Percentiles rank a stretch among this genome's conserved stretches.
phyloP scores from a whole-genome alignment of 768 basidiomycete species.

The Termitomyces sp. region DNA sequence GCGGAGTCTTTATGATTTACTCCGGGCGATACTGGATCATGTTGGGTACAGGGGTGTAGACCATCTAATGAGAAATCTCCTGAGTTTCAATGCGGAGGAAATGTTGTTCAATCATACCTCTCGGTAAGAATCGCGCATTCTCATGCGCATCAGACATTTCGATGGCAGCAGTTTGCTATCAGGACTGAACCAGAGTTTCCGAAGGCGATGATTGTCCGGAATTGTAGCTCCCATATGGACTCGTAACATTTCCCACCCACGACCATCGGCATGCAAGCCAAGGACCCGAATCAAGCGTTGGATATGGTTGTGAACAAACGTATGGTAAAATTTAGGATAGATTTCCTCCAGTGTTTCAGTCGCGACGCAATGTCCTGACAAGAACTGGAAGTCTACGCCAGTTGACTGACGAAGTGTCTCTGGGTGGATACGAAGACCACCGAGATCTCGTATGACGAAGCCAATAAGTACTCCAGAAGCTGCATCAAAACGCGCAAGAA shows the following conservation, averaged over 20 bases:
- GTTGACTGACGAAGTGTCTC: constrained; percentile 44
- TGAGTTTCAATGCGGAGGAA: neutral
- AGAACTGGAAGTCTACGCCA: constrained; percentile 47
- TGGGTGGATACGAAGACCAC: constrained; percentile 54
- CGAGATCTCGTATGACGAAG: constrained; percentile 55
- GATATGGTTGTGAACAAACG: constrained; percentile 56
- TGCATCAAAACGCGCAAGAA: constrained; percentile 43
- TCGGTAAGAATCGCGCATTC: constrained; percentile 51
- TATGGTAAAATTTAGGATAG: constrained; percentile 58
- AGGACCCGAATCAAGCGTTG: constrained; percentile 54
- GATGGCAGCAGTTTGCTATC: constrained; percentile 39
- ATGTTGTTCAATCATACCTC: constrained; percentile 35
- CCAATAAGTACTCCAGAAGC: constrained; percentile 40
- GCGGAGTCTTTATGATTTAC: neutral
- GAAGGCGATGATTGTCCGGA: constrained; percentile 40
- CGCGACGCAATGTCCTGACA: constrained; percentile 50
- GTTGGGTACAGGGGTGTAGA: constrained; percentile 50
- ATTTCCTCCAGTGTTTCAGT: constrained; percentile 45
- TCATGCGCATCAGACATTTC: constrained; percentile 59
- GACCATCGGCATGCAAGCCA: constrained; percentile 47
- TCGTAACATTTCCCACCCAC: constrained; percentile 49
- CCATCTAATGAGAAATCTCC: constrained; percentile 37
- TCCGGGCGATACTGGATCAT: constrained; percentile 46
- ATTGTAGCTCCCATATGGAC: constrained; percentile 41
- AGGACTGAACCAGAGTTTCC: constrained; percentile 44